These are phyloP conservation scores for Phytophthora megakarya DNA, from an alignment of 352 stramenopile species.

Conservation along the genomic window DNA sequence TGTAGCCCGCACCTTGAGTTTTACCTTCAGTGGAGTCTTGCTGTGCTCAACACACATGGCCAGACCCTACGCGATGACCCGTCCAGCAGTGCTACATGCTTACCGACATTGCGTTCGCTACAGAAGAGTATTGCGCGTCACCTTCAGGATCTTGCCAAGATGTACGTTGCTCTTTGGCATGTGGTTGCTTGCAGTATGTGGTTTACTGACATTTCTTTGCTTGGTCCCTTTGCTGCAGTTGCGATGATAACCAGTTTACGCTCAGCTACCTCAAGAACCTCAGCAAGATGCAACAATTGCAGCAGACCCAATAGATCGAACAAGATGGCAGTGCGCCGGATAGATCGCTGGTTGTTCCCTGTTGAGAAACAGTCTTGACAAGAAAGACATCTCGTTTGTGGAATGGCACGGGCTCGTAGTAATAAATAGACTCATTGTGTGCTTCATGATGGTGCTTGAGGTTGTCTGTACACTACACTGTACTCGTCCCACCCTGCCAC, in stretches of 20 bases:
- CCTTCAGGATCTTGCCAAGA: conserved; percentile 82
- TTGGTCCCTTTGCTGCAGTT: conserved; percentile 47
- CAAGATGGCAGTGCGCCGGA: conserved; percentile 29
- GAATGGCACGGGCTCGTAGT: conserved; percentile 30
- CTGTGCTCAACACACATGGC: conserved; percentile 94
- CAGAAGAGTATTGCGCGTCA: conserved; percentile 89
- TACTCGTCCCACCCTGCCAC: not conserved
- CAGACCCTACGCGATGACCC: conserved; percentile 78
- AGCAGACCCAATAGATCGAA: conserved; percentile 37
- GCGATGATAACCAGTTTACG: conserved; percentile 91
- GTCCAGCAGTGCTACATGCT: conserved; percentile 65
- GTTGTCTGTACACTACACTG: conserved; percentile 11
- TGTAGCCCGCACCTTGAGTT: conserved; percentile 97
- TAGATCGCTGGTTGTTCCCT: conserved; percentile 26
- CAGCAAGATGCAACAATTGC: conserved; percentile 57
- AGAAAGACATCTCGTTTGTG: not conserved
- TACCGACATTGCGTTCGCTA: conserved; percentile 82
- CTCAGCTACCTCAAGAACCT: conserved; percentile 84
- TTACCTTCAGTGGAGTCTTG: conserved; percentile 96
- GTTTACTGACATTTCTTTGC: conserved; percentile 22
- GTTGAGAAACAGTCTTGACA: not conserved
- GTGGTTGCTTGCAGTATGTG: not conserved
- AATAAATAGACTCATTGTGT: conserved; percentile 63
- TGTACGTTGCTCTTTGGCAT: conserved; percentile 57
- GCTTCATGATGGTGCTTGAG: conserved; percentile 13